Percentiles rank a stretch among this genome's conserved stretches.
Evolutionary conservation across 495 filamentous ascomycete species (phyloP).

Genomic region (Diplogelasinospora grovesii): DNA sequence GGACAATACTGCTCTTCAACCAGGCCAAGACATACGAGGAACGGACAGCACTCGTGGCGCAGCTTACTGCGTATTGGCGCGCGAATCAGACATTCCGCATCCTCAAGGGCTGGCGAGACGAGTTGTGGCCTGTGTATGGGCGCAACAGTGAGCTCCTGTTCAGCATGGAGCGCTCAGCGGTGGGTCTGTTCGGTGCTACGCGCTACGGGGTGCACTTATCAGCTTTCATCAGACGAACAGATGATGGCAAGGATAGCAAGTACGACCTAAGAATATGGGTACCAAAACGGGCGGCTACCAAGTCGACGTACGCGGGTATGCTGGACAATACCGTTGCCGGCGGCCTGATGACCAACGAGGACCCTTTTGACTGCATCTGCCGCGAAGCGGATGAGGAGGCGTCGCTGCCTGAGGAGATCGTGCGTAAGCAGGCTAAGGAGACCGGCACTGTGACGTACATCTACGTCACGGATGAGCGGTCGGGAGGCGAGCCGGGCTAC

Average conservation of each 20-base stretch:
- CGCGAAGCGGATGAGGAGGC: conserved; percentile 89
- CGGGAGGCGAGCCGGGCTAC: conserved; percentile 81
- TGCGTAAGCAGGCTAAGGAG: conserved; percentile 50
- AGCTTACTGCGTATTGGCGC: conserved; percentile 58
- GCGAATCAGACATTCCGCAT: conserved; percentile 59
- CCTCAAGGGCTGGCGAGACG: conserved; percentile 78
- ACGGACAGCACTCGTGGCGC: conserved; percentile 53
- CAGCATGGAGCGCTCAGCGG: conserved; percentile 72
- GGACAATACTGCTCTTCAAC: conserved; percentile 22
- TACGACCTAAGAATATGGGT: conserved; percentile 75
- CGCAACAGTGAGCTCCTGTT: conserved; percentile 56
- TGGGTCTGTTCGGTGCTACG: conserved; percentile 75
- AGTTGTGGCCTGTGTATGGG: conserved; percentile 79
- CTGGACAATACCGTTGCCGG: conserved; percentile 94
- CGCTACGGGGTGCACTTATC: conserved; percentile 91
- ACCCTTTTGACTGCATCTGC: conserved; percentile 68
- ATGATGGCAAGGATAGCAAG: conserved; percentile 34
- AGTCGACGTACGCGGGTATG: conserved; percentile 81
- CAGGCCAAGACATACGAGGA: conserved; percentile 32
- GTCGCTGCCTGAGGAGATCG: conserved; percentile 63
- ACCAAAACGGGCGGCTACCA: conserved; percentile 63
- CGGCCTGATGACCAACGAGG: conserved; percentile 74
- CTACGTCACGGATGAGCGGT: conserved; percentile 66
- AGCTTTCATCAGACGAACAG: conserved; percentile 53
- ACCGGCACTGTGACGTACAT: conserved; percentile 78